phyloP scores from a whole-genome alignment of 1,139 yeast species.

The Yamadazyma pseudoaaseri region DNA sequence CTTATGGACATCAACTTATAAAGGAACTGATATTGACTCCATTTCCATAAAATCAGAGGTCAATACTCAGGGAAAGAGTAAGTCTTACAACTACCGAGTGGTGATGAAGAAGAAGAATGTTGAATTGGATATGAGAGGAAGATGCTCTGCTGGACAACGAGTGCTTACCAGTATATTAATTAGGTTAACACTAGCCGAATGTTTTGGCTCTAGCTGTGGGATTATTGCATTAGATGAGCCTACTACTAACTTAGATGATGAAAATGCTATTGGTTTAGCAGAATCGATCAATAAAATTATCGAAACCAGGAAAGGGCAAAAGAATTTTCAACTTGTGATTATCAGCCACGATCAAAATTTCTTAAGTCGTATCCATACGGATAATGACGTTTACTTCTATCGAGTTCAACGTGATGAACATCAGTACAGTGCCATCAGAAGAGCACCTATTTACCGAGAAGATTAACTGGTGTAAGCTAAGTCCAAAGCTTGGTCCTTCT shows the following conservation, averaged over 20 bases:
- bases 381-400: constrained; percentile 88
- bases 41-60: constrained; percentile 84
- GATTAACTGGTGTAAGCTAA: neutral
- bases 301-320: constrained; percentile 69
- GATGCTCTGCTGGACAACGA: constrained; percentile 98
- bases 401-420: constrained; percentile 77
- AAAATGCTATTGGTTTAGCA: constrained; percentile 86
- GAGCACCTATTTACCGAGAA: constrained; percentile 41
- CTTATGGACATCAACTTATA: constrained; percentile 90
- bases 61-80: constrained; percentile 53
- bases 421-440: constrained; percentile 70
- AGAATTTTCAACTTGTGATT: constrained; percentile 89
- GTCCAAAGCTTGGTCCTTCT: constrained; percentile 45
- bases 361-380: constrained; percentile 79
- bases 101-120: constrained; percentile 92
- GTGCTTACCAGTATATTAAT: constrained; percentile 91
- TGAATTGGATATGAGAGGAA: constrained; percentile 95
- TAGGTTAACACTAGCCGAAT: constrained; percentile 89
- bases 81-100: constrained; percentile 88
- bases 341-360: constrained; percentile 97
- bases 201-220: constrained; percentile 94
- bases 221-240: constrained; percentile 97
- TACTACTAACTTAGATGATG: constrained; percentile 90
- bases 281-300: constrained; percentile 75
- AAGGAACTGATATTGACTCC: constrained; percentile 93